Conservation (phyloP, 1,139 yeast genomes). For the Scheffersomyces parashehatae region DNA sequence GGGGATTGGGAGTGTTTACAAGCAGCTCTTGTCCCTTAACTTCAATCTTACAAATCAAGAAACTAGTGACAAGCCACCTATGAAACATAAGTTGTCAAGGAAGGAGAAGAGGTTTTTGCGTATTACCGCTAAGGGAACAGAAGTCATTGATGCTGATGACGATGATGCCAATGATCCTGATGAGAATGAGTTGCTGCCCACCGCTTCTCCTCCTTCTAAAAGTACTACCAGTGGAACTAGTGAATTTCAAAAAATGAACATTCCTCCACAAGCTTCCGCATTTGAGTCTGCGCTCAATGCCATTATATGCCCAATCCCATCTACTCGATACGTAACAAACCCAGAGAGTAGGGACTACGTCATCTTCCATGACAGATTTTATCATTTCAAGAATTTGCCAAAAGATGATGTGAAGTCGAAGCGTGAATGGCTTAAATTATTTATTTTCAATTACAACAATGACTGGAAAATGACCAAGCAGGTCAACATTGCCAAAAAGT, state of each 20-base stretch:
- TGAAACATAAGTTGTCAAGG: constrained; percentile 9
- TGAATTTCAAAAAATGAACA: constrained; percentile 14
- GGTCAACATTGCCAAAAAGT: constrained; percentile 26
- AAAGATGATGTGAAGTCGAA: constrained; percentile 5
- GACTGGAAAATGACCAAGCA: constrained; percentile 28
- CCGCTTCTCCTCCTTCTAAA: too few species aligned
- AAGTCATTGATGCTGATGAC: not conserved
- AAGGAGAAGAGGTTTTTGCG: constrained; percentile 24
- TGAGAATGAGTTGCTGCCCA: too few species aligned
- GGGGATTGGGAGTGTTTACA: constrained; percentile 13
- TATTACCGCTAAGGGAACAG: constrained; percentile 27
- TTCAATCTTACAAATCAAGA: constrained; percentile 10
- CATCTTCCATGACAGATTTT: constrained; percentile 80
- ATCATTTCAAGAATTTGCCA: constrained; percentile 67
- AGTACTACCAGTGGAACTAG: not conserved
- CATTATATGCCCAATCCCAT: constrained; percentile 46
- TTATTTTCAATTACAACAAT: constrained; percentile 15
- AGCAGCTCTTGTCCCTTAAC: constrained; percentile 21
- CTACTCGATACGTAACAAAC: constrained; percentile 29
- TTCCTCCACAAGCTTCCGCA: constrained; percentile 49
- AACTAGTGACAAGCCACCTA: too few species aligned
- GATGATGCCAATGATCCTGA: not conserved
- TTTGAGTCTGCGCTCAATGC: constrained; percentile 46
- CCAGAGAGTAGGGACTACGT: constrained; percentile 51
- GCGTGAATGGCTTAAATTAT: constrained; percentile 6